phyloP scores from a whole-genome alignment of 768 basidiomycete species.

The Tulasnella sp. region DNA sequence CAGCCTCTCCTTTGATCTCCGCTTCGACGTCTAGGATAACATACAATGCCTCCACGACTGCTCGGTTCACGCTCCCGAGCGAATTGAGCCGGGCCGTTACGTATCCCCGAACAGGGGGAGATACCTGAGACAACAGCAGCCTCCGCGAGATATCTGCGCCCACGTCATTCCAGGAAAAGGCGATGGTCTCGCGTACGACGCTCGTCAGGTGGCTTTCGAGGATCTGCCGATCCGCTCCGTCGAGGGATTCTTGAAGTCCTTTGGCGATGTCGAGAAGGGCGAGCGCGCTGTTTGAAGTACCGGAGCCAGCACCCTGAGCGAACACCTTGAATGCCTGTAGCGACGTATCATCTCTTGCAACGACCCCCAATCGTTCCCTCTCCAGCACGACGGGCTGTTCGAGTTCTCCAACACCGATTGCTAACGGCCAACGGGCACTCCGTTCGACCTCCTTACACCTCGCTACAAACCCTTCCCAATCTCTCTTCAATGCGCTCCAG shows the following conservation, averaged over 20 bases:
- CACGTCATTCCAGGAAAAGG: conserved; percentile 64
- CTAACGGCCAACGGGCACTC: conserved; percentile 71
- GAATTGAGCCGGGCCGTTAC: conserved; percentile 46
- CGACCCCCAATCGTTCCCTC: conserved; percentile 62
- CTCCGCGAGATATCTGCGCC: conserved; percentile 14
- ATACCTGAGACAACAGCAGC: conserved; percentile 52
- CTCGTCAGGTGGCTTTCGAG: conserved; percentile 50
- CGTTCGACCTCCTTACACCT: conserved; percentile 87
- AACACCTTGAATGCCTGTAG: conserved; percentile 37
- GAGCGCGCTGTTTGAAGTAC: not conserved
- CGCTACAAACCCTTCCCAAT: conserved; percentile 95
- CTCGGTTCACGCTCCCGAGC: conserved; percentile 43
- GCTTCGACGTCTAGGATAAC: conserved; percentile 63
- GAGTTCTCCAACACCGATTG: conserved; percentile 42
- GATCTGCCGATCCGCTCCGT: conserved; percentile 29
- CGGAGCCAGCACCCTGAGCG: not conserved
- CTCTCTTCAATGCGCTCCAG: conserved; percentile 76
- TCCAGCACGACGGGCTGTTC: conserved; percentile 54
- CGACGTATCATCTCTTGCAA: conserved; percentile 61
- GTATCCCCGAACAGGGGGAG: conserved; percentile 37
- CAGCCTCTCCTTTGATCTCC: conserved; percentile 63
- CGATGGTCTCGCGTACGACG: conserved; percentile 65
- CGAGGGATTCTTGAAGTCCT: conserved; percentile 1
- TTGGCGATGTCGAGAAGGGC: conserved; percentile 1
- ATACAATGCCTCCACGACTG: conserved; percentile 2